Base-by-base conservation (phyloP, 306 rosid genomes). In the Cicer bijugum region DNA sequence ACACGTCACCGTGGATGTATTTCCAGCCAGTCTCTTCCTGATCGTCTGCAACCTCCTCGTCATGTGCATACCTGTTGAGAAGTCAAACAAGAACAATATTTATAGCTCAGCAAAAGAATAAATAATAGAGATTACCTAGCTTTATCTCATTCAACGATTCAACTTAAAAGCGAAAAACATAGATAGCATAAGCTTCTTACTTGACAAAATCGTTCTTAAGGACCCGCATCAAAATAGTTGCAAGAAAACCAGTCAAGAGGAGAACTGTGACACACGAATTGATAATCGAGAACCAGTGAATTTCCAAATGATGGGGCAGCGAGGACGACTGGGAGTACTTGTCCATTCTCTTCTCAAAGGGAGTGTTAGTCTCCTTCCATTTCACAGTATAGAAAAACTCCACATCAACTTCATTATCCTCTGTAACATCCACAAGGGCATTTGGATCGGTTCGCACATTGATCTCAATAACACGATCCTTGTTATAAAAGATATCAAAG, bases 171-270 rank as follows among this genome's bases (percentile, higher is more conserved):
- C 59, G 8, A 39, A 51, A 62, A 52, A 35, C 69, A 69, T 37
- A 20, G 15, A 43, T 17, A 20, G 12, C 1, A 65, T 50, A 39
- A 2, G 11, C 67, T 58, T 43, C 96, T 88, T 84, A 93, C 98
- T 91, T 89, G 80, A 89, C 92, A 77, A 93, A 89, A 82, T 93
- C 98, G 48, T 93, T 93, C 89, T 93, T 91, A 51, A 91, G 94
- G 52, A 93, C 94, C 64, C 96, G 84, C 94, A 91, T 88, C 68
- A 88, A 87, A 75, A 91, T 89, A 15, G 94, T 87, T 35, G 96
- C 91, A 12, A 91, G 92, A 66, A 91, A 88, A 67, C 98, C 98
- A 2, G 94, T 91, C 63, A 93, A 84, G 28, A 91, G 92, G 58
- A 93, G 92, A 69, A 91, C 90, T 0, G 97, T 91, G 39, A 89